Base-by-base conservation (phyloP, 2,329 filamentous ascomycete genomes). In the Fusarium virguliforme region DNA sequence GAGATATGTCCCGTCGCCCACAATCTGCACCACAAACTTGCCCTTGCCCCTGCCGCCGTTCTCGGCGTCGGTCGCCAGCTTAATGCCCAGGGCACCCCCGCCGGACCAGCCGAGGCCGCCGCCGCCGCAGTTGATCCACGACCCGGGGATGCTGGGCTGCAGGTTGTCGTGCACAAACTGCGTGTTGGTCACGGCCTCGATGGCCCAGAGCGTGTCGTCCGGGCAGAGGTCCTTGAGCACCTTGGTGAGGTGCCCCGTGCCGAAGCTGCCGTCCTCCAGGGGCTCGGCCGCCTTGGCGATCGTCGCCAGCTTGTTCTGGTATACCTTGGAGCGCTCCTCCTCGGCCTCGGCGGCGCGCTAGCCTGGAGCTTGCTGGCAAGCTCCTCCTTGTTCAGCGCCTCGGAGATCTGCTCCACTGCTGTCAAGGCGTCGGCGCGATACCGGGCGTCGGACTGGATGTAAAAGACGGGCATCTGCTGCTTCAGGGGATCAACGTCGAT, bases 71-170 rank as follows among this genome's bases (percentile, higher is more conserved):
- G 78, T 88, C 0, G 92, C 93, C 8, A 95, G 86, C 78, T 95
- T 94, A 76, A 95, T 90, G 3, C 93, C 93, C 4, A 95, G 79
- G 0, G 91, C 91, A 58, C 84, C 93, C 13, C 93, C 93, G 13
- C 92, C 93, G 10, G 90, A 92, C 93, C 93, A 95, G 2, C 93
- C 93, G 0, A 95, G 88, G 3, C 93, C 93, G 13, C 92, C 93
- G 1, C 91, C 93, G 1, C 93, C 93, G 77, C 92, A 95, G 78
- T 94, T 95, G 75, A 95, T 89, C 91, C 91, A 94, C 0, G 89
- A 90, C 0, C 92, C 92, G 0, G 93, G 92, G 0, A 89, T 76
- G 0, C 86, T 90, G 3, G 89, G 86, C 74, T 90, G 89, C 8
- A 96, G 82, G 70, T 94, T 92, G 71, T 96, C 92, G 28, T 89